Evolutionary conservation across 2,329 filamentous ascomycete species (phyloP), one percentile per base, ranked within the genome.

Genomic region (Nemania sp.): DNA sequence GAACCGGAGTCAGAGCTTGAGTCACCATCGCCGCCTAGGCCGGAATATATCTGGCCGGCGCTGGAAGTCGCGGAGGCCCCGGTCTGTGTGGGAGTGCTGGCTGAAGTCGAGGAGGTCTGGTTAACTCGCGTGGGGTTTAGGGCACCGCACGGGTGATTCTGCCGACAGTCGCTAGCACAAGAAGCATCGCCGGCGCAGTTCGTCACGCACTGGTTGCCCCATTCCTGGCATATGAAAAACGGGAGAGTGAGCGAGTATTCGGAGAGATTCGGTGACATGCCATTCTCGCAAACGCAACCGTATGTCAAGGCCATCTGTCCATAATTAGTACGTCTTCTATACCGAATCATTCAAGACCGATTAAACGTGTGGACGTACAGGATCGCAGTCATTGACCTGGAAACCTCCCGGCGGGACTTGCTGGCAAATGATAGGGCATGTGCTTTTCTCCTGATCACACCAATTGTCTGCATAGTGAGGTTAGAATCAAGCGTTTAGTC

Each of bases 231-330:
- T 74, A 89, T 85, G 82, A 90, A 93, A 86, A 89, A 95, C 38
- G 93, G 92, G 27, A 96, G 84, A 1, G 92, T 94, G 73, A 93
- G 85, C 22, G 90, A 90, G 86, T 91, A 96, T 80, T 94, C 86
- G 75, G 90, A 88, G 56, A 93, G 81, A 81, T 94, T 94, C 73
- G 92, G 92, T 60, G 86, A 81, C 69, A 85, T 78, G 77, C 88
- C 87, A 77, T 91, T 85, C 70, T 85, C 84, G 83, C 92, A 96
- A 73, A 93, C 83, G 79, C 92, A 96, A 70, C 85, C 83, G 81
- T 91, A 95, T n/a, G 82, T 85, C 57, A 95, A 85, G 22, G 83
- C 82, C 59, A 84, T 76, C 88, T 90, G 62, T 58, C 35, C 53
- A 32, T 51, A 18, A 56, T 76, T 58, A 76, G 69, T 47, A 55